phyloP scores from a whole-genome alignment of 495 filamentous ascomycete genomes.

The Poronia punctata region DNA sequence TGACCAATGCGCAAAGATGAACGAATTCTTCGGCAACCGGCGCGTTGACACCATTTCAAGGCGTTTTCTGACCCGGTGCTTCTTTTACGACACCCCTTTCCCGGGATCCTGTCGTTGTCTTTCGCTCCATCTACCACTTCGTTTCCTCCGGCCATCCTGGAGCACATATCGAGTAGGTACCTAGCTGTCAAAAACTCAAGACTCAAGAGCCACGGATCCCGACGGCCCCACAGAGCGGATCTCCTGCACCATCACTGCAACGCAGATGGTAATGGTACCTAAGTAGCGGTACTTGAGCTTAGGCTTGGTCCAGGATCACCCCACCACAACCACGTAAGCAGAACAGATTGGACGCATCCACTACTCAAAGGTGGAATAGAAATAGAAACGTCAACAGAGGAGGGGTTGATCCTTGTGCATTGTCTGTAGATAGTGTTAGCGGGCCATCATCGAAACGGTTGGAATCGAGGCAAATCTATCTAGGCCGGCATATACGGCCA shows the following conservation, averaged over 20 bases:
- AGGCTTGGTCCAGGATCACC: neutral
- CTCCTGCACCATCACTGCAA: neutral
- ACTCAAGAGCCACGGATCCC: constrained; percentile 4
- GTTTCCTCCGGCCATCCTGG: neutral
- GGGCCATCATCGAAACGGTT: no score
- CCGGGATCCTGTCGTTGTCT: neutral
- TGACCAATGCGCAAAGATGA: no score
- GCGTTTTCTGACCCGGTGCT: neutral
- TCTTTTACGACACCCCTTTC: neutral
- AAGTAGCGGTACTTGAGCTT: neutral
- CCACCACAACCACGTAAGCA: constrained; percentile 11
- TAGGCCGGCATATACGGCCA: no score
- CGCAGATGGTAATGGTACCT: neutral
- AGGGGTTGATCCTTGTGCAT: no score
- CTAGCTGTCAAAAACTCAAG: neutral
- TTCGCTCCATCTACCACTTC: neutral
- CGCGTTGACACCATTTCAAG: neutral
- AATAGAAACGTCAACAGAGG: no score
- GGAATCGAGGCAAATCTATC: no score
- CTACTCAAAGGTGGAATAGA: no score
- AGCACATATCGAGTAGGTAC: constrained; percentile 3
- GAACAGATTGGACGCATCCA: constrained; percentile 8
- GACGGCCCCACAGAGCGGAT: neutral
- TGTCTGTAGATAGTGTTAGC: no score
- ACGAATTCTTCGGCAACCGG: no score